phyloP scores from a whole-genome alignment of 2,329 filamentous ascomycete species.

The Cladosporium austrohemisphaericum region DNA sequence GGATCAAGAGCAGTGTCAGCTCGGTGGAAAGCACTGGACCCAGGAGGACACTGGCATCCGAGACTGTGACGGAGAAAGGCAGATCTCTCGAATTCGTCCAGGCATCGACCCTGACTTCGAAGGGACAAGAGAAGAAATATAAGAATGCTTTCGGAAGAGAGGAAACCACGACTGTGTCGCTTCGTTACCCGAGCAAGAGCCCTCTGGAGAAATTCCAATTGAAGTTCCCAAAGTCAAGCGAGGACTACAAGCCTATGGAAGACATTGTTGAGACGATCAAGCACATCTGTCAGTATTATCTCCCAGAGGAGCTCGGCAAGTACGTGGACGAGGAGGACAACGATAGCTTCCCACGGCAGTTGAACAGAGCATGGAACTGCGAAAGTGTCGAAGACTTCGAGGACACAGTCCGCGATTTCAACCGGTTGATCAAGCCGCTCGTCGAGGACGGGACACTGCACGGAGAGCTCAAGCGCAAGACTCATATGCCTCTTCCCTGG shows the following conservation, averaged over 20 bases:
- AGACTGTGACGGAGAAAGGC: conserved; percentile 20
- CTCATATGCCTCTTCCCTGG: conserved; percentile 71
- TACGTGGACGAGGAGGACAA: conserved; percentile 54
- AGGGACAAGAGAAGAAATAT: conserved; percentile 44
- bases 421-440: conserved; percentile 62
- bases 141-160: conserved; percentile 46
- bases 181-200: conserved; percentile 76
- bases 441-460: conserved; percentile 68
- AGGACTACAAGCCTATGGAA: conserved; percentile 62
- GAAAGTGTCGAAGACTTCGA: conserved; percentile 66
- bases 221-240: conserved; percentile 62
- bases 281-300: conserved; percentile 67
- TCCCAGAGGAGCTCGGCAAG: conserved; percentile 60
- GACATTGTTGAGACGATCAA: conserved; percentile 56
- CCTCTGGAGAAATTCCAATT: conserved; percentile 59
- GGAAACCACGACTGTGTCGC: conserved; percentile 45
- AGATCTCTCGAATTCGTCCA: conserved; percentile 37
- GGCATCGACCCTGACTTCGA: conserved; percentile 40
- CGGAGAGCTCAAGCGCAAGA: conserved; percentile 65
- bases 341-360: conserved; percentile 68
- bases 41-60: conserved; percentile 21
- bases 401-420: conserved; percentile 71
- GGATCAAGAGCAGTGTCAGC: conserved; percentile 35
- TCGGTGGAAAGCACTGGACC: conserved; percentile 29
- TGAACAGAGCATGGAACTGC: conserved; percentile 69